Conservation (phyloP, 2,329 filamentous ascomycete genomes). For the Fusarium temperatum region DNA sequence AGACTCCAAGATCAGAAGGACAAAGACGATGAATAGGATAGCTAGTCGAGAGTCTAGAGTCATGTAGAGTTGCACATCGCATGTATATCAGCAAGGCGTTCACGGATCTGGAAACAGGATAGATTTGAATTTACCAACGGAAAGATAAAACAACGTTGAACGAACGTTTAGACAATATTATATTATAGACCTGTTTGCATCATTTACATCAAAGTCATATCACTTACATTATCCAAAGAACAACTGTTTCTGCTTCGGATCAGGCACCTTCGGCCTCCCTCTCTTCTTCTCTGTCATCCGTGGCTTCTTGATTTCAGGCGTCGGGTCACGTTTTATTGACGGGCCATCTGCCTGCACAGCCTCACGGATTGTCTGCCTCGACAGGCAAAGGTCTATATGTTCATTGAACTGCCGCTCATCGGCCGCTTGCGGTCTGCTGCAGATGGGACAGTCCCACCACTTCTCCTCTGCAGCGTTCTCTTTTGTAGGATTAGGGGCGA, state of each 20-base stretch:
- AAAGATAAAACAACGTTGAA: conserved; percentile 9
- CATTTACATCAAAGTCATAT: conserved; percentile 1
- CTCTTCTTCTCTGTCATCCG: conserved; percentile 52
- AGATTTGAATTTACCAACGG: conserved; percentile 1
- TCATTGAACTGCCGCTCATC: conserved; percentile 85
- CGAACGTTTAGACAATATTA: background rate
- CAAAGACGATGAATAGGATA: conserved; percentile 41
- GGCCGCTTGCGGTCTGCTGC: conserved; percentile 76
- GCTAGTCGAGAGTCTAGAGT: conserved; percentile 37
- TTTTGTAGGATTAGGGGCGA: conserved; percentile 56
- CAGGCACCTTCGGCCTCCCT: conserved; percentile 46
- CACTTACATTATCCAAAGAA: conserved; percentile 55
- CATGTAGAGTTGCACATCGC: conserved; percentile 1
- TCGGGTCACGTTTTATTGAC: conserved; percentile 41
- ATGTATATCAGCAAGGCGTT: conserved; percentile 23
- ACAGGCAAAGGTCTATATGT: conserved; percentile 93
- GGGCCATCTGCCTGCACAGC: conserved; percentile 68
- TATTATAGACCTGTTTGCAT: conserved; percentile 6
- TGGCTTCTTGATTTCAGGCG: conserved; percentile 50
- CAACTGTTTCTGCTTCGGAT: conserved; percentile 62
- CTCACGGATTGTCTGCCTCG: conserved; percentile 84
- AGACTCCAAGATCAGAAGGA: conserved; percentile 41
- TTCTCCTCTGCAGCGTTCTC: conserved; percentile 52
- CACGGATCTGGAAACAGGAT: conserved; percentile 7
- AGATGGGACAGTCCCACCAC: conserved; percentile 90